These are phyloP conservation scores for Rubroshorea leprosula DNA, from an alignment of 345 rosid genomes.

Conservation along the genomic window DNA sequence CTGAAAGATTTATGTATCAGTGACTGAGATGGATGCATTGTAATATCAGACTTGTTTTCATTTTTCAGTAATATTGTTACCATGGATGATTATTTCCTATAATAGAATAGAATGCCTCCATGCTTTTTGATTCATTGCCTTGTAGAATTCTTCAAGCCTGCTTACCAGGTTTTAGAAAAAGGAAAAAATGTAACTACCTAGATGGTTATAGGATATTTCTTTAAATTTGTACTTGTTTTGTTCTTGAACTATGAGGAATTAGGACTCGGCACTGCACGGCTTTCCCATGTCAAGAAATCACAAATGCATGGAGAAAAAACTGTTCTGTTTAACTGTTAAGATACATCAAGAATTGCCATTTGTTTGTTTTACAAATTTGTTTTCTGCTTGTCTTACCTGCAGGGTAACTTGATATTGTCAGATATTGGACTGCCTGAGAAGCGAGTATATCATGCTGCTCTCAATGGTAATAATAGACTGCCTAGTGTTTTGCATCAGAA, in stretches of 20 bases:
- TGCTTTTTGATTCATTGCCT: not conserved
- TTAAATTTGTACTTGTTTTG: not conserved
- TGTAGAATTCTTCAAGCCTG: too few relatives aligned
- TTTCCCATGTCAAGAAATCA: not conserved
- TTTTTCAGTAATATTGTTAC: not conserved
- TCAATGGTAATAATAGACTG: constrained; percentile 98
- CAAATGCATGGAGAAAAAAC: not conserved
- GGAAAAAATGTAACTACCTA: not conserved
- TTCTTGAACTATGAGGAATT: not conserved
- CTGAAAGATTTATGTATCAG: constrained; percentile 6
- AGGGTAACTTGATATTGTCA: constrained; percentile 76
- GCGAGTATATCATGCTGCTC: constrained; percentile 93
- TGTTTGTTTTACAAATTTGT: not conserved
- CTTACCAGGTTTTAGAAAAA: not conserved
- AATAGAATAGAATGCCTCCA: not conserved
- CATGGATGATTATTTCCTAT: not conserved
- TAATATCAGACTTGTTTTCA: not conserved
- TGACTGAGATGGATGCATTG: not conserved
- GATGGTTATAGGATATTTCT: constrained; percentile 2
- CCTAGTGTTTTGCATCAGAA: constrained; percentile 96
- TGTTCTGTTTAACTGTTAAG: not conserved
- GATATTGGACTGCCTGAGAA: constrained; percentile 94
- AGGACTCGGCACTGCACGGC: not conserved
- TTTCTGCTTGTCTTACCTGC: constrained; percentile 26
- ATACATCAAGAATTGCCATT: not conserved